Base-by-base conservation (phyloP, 345 rosid genomes). In the Sonneratia alba region DNA sequence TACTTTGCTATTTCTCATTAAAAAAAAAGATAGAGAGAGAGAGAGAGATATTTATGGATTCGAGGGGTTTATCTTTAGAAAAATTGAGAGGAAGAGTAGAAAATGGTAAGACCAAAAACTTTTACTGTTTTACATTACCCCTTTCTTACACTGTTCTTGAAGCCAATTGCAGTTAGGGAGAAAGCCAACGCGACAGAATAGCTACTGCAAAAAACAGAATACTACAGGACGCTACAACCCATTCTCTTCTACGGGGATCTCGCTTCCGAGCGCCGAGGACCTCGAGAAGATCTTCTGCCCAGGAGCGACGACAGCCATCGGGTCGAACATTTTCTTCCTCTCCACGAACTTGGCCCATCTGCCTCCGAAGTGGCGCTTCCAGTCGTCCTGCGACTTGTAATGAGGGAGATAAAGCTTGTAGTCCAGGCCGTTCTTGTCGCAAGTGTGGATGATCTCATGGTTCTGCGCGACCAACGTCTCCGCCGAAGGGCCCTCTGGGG, bases 321-420 rank as follows among this genome's bases (percentile, higher is more conserved):
- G 96, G 84, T 94, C 97, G 75, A 86, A 92, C 72, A 71, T 63
- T 15, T 40, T 51, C 82, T 94, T 94, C 82, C 84, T 81, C 69
- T 87, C 87, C 22, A 76, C 80, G 45, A 94, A 94, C 77, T 82
- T 81, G 1, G 84, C 63, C 98, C 99, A 94, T 77, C 68, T 83
- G 66, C 81, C 74, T 16, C 97, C 99, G 66, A 90, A 94, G 77
- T 94, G 99, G 13, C 84, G 79, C 75, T 82, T 72, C 99, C 97
- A 94, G 3, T 87, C 97, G 69, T 90, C 88, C 48, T 57, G 78
- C 8, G 90, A 82, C 61, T 87, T 81, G 82, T 92, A 91, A 77
- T 91, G 91, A 77, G 98, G 97, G 53, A 91, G 88, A 78, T 91
- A 94, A 8, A 86, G 63, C 76, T 94, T 94, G 82, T 86, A 94